These are phyloP conservation scores for Amborella trichopoda DNA, from an alignment of 164 flowering plant species.

Conservation along the genomic window DNA sequence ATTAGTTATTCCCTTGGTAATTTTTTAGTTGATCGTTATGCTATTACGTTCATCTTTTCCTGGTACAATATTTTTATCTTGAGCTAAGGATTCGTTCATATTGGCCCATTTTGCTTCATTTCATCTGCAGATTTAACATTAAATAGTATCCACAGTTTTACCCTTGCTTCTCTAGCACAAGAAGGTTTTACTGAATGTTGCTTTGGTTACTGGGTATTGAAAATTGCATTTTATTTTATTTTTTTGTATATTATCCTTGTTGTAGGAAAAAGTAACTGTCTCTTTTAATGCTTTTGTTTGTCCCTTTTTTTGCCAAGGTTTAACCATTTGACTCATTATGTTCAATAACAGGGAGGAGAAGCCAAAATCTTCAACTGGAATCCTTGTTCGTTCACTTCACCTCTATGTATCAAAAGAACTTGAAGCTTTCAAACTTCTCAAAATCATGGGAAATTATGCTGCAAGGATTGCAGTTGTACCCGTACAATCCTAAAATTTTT, in stretches of 20 bases:
- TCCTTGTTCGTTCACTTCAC: slow-evolving; percentile 41
- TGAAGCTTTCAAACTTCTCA: slow-evolving; percentile 22
- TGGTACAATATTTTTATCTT: too few relatives aligned
- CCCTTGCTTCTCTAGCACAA: background rate
- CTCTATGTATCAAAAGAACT: slow-evolving; percentile 46
- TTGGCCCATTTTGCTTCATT: too few relatives aligned
- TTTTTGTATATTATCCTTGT: too few relatives aligned
- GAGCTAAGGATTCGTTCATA: too few relatives aligned
- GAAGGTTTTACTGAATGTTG: background rate
- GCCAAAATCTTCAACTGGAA: slow-evolving; percentile 70
- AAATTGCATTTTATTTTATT: too few relatives aligned
- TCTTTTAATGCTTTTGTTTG: background rate
- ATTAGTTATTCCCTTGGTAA: too few relatives aligned
- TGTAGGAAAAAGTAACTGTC: background rate
- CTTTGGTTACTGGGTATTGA: background rate
- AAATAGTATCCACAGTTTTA: too few relatives aligned
- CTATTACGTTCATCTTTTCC: too few relatives aligned
- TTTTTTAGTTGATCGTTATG: too few relatives aligned
- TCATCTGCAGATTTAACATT: too few relatives aligned
- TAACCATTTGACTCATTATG: background rate
- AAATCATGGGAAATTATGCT: slow-evolving; percentile 41
- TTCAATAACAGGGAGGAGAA: slow-evolving; percentile 53
- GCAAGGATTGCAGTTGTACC: slow-evolving; percentile 71
- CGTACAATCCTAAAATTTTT: slow-evolving; percentile 52
- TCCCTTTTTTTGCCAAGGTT: background rate